Percentiles rank a stretch among this genome's conserved stretches.
Evolutionary conservation across 2,329 filamentous ascomycete genomes (phyloP).

Genomic region (Cladosporium sp.): DNA sequence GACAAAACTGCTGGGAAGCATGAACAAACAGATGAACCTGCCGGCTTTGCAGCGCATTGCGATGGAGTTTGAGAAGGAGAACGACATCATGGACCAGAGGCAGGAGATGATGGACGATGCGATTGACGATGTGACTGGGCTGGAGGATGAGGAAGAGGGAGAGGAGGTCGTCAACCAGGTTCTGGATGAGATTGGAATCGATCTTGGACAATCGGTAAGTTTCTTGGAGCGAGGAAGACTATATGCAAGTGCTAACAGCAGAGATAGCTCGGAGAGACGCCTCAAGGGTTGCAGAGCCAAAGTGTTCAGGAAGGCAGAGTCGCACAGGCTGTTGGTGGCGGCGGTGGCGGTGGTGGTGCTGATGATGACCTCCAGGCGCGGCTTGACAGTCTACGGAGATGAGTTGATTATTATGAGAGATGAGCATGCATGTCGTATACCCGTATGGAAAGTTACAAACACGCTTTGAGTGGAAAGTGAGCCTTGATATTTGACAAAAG

Average conservation of each 20-base stretch:
- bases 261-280: constrained; percentile 83
- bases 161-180: constrained; percentile 98
- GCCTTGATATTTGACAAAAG: no score
- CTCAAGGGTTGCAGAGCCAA: constrained; percentile 75
- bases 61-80: constrained; percentile 98
- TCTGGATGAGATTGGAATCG: constrained; percentile 93
- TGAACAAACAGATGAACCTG: constrained; percentile 98
- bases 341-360: constrained; percentile 59
- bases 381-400: constrained; percentile 71
- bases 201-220: constrained; percentile 84
- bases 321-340: constrained; percentile 79
- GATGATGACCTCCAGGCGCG: constrained; percentile 87
- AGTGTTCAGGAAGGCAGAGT: constrained; percentile 74
- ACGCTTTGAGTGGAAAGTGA: neutral
- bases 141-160: constrained; percentile 89
- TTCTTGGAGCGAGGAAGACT: neutral
- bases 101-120: constrained; percentile 99
- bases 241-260: neutral
- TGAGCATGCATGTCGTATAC: constrained; percentile 16
- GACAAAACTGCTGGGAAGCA: constrained; percentile 86
- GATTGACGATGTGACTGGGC: constrained; percentile 92
- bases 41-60: constrained; percentile 93
- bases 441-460: constrained; percentile 13
- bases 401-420: constrained; percentile 18
- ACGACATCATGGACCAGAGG: constrained; percentile 98